Base-by-base conservation (phyloP, 2,329 filamentous ascomycete species). In the Botryotinia globosa region DNA sequence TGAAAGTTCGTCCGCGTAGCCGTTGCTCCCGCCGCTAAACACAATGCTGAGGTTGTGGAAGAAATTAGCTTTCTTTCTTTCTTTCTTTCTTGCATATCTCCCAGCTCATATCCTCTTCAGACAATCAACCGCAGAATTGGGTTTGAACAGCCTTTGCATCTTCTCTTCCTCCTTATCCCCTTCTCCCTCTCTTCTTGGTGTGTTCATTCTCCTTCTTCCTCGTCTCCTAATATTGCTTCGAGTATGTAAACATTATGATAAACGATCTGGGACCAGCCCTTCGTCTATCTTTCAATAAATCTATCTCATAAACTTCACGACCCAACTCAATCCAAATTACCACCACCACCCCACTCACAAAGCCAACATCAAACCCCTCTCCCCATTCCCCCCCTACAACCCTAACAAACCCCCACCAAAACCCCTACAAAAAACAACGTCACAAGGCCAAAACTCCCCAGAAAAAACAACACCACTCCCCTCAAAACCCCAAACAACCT, bases 1-100 rank as follows among this genome's bases (percentile, higher is more conserved):
- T 65, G 62, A 34, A 71, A 71, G 4, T 51, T 64, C 20, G 61
- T 71, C 44, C 56, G 59, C 3, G 61, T 71, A 56, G 69, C 69
- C 20, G 61, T 56, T 20, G 48, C 48, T 32, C 34, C 34, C 6
- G 61, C 69, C 18, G 69, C 34, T 44, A 42, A 25, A 56, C 69
- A 71, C 25, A 45, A 65, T 16, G 51, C 67, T 69, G 45, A 66
- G 22, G 32, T n/a, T 51, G 29, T 54, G 18, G n/a, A 68, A 68
- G 16, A 61, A 29, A 61, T 69, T 69, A 59, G 54, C 56, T 34
- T 44, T 44, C 20, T 34, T 18, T 68, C 39, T 56, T 48, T 45
- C 44, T 20, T 48, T 45, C 44, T 20, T 45, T 44, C 14, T 16
- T 25, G 25, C 25, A 51, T n/a, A 51, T n/a, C 25, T 7, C 48